phyloP scores from a whole-genome alignment of 352 stramenopile species.

The Pythium insidiosum region DNA sequence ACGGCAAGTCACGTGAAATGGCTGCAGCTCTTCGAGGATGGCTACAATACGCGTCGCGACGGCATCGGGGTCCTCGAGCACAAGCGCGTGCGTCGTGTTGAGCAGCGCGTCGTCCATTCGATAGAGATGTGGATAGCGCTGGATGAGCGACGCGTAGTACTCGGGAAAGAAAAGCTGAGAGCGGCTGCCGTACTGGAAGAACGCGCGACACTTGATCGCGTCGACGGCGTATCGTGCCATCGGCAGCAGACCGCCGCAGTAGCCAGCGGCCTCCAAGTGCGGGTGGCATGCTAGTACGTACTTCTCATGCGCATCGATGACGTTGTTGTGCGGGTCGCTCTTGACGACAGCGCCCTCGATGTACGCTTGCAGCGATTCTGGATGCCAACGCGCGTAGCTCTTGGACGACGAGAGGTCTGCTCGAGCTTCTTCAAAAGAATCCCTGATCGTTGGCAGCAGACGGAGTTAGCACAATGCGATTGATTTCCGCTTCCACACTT shows the following conservation, averaged over 20 bases:
- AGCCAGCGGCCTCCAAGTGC: conserved; percentile 28
- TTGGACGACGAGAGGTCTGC: conserved; percentile 19
- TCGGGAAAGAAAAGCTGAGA: conserved; percentile 32
- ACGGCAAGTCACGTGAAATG: too few species aligned
- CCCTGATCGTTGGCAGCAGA: background rate
- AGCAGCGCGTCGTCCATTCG: conserved; percentile 19
- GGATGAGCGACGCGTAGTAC: conserved; percentile 11
- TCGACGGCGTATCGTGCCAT: conserved; percentile 23
- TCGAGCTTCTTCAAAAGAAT: conserved; percentile 13
- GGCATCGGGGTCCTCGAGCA: conserved; percentile 32
- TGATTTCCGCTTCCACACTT: too few species aligned
- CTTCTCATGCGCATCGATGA: conserved; percentile 3
- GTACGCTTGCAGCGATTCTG: conserved; percentile 21
- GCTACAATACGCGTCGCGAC: conserved; percentile 25
- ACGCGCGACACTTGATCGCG: conserved; percentile 16
- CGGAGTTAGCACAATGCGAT: too few species aligned
- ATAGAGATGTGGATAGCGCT: conserved; percentile 31
- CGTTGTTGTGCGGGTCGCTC: conserved; percentile 12
- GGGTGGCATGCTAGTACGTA: conserved; percentile 22
- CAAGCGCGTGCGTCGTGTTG: conserved; percentile 28
- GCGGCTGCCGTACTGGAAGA: conserved; percentile 30
- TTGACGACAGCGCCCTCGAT: conserved; percentile 31
- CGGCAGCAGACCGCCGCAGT: conserved; percentile 12
- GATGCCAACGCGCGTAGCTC: conserved; percentile 36
- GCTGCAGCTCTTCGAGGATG: background rate